Conservation (phyloP, 306 rosid genomes). For the Cyamopsis tetragonoloba region DNA sequence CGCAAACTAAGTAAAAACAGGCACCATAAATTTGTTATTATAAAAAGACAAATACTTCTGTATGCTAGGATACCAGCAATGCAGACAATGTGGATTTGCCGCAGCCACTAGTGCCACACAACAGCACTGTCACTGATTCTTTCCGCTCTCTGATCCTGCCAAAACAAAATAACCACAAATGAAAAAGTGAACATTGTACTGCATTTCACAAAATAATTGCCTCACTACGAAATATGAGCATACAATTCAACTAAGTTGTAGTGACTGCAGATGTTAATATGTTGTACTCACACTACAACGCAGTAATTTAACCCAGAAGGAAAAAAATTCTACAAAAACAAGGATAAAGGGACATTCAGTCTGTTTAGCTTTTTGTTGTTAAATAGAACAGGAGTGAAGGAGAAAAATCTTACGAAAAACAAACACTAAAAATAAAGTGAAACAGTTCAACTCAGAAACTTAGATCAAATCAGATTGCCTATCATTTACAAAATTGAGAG, state of each 20-base stretch:
- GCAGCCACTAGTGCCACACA: slow-evolving; percentile 94
- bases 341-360: not conserved
- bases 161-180: not conserved
- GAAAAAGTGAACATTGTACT: not conserved
- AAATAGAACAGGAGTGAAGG: not conserved
- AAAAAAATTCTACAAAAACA: not conserved
- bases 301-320: not conserved
- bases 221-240: not conserved
- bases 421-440: not conserved
- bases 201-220: not conserved
- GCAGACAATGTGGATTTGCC: slow-evolving; percentile 91
- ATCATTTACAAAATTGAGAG: not conserved
- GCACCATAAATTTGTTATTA: slow-evolving; percentile 6
- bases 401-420: slow-evolving; percentile 15
- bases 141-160: slow-evolving; percentile 77
- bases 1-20: slow-evolving; percentile 10
- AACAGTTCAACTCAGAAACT: not conserved
- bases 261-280: not conserved
- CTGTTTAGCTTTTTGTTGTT: not conserved
- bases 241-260: not conserved
- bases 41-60: slow-evolving; percentile 9
- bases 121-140: slow-evolving; percentile 76
- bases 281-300: not conserved
- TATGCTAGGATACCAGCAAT: slow-evolving; percentile 60
- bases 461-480: not conserved